Conservation (phyloP, 2,329 filamentous ascomycete species). For the Emericellopsis cladophorae region DNA sequence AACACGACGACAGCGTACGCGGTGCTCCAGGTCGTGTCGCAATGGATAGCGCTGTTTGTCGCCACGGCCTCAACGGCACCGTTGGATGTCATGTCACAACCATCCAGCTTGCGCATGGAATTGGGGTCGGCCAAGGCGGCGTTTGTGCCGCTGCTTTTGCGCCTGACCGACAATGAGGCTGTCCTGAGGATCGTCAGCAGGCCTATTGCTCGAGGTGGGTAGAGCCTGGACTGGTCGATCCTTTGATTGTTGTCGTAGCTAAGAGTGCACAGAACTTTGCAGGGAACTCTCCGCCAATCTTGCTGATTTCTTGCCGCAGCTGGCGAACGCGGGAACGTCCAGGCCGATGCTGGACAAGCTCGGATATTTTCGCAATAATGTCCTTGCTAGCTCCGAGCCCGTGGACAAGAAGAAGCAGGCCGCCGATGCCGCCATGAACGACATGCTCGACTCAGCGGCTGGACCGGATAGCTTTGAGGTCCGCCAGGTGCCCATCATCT, state of each 20-base stretch:
- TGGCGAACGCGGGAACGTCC: conserved; percentile 36
- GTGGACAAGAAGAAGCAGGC: conserved; percentile 36
- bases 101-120: conserved; percentile 33
- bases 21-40: conserved; percentile 34
- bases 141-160: conserved; percentile 49
- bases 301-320: conserved; percentile 41
- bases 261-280: conserved; percentile 24
- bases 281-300: conserved; percentile 37
- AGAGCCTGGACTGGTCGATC: background rate
- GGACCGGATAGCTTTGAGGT: conserved; percentile 41
- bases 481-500: conserved; percentile 55
- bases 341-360: conserved; percentile 38
- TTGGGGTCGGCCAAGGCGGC: conserved; percentile 49
- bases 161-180: conserved; percentile 45
- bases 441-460: conserved; percentile 43
- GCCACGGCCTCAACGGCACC: conserved; percentile 34
- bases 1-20: conserved; percentile 34
- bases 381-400: conserved; percentile 41
- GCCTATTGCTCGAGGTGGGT: conserved; percentile 37
- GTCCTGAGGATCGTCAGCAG: conserved; percentile 41
- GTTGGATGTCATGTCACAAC: conserved; percentile 28
- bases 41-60: conserved; percentile 48
- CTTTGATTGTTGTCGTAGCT: background rate
- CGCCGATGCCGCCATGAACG: conserved; percentile 37
- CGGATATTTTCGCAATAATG: conserved; percentile 45